Evolutionary conservation across 2,329 filamentous ascomycete species (phyloP).

Genomic region (Penicillium sp.): DNA sequence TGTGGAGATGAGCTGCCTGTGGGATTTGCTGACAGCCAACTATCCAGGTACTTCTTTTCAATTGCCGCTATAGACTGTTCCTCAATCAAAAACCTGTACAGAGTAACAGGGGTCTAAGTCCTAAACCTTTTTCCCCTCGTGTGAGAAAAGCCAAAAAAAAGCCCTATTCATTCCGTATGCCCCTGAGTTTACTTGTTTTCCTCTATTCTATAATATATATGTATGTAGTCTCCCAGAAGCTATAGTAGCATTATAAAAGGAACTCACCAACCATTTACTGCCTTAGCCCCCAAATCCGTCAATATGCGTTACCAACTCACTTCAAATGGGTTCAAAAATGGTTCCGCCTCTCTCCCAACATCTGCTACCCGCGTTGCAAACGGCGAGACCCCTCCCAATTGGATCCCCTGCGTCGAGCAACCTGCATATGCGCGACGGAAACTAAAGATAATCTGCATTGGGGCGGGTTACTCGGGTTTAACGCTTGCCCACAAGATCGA

Average conservation of each 20-base stretch:
- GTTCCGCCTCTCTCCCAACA: background rate
- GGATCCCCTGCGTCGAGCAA: background rate
- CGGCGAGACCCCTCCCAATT: background rate
- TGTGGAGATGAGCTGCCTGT: too few relatives aligned
- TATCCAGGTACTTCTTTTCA: background rate
- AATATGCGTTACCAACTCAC: background rate
- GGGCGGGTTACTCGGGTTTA: conserved; percentile 23
- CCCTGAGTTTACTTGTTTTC: background rate
- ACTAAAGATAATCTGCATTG: conserved; percentile 19
- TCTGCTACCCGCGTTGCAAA: background rate
- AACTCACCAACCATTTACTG: background rate
- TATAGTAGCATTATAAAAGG: background rate
- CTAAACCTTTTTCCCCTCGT: background rate
- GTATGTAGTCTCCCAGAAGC: too few relatives aligned
- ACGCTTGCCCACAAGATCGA: conserved; percentile 25
- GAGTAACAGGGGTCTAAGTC: background rate
- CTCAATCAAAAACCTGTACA: background rate
- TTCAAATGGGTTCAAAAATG: background rate
- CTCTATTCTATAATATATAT: background rate
- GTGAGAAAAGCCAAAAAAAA: background rate
- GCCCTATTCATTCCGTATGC: background rate
- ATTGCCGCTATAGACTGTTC: background rate
- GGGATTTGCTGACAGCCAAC: background rate
- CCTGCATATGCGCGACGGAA: background rate
- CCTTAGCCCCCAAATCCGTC: background rate